Evolutionary conservation across 1,139 yeast genomes (phyloP).

Genomic region (Yarrowia galli): DNA sequence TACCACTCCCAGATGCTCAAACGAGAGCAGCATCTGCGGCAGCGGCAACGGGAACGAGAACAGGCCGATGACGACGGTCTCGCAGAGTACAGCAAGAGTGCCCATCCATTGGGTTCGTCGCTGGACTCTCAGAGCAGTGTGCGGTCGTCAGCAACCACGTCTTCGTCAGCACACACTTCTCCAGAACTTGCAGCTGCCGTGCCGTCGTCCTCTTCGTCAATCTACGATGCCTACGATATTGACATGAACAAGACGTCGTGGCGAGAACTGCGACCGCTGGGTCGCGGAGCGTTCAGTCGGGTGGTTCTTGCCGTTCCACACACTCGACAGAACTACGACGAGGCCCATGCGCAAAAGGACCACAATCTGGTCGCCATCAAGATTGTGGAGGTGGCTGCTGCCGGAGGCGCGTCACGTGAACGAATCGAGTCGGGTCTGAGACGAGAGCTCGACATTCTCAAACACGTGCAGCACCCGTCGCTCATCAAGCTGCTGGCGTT

Average conservation of each 20-base stretch:
- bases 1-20: constrained; percentile 31
- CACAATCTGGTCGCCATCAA: constrained; percentile 53
- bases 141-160: not conserved
- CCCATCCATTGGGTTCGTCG: constrained; percentile 16
- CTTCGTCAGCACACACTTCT: constrained; percentile 17
- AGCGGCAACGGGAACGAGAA: constrained; percentile 12
- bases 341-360: constrained; percentile 9
- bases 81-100: constrained; percentile 17
- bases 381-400: constrained; percentile 47
- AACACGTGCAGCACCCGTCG: constrained; percentile 54
- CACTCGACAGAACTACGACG: constrained; percentile 43
- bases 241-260: constrained; percentile 47
- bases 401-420: constrained; percentile 52
- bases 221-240: constrained; percentile 48
- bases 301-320: constrained; percentile 52
- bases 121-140: not conserved
- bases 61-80: constrained; percentile 34
- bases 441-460: constrained; percentile 75
- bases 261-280: constrained; percentile 50
- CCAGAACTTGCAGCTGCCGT: constrained; percentile 24
- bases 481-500: constrained; percentile 54
- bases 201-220: constrained; percentile 34
- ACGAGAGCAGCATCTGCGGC: constrained; percentile 28
- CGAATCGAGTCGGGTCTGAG: constrained; percentile 72
- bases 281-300: constrained; percentile 54